Evolutionary conservation across 2,329 filamentous ascomycete genomes (phyloP), one percentile per base, ranked within the genome.

Genomic region (Boeremia lycopersici): DNA sequence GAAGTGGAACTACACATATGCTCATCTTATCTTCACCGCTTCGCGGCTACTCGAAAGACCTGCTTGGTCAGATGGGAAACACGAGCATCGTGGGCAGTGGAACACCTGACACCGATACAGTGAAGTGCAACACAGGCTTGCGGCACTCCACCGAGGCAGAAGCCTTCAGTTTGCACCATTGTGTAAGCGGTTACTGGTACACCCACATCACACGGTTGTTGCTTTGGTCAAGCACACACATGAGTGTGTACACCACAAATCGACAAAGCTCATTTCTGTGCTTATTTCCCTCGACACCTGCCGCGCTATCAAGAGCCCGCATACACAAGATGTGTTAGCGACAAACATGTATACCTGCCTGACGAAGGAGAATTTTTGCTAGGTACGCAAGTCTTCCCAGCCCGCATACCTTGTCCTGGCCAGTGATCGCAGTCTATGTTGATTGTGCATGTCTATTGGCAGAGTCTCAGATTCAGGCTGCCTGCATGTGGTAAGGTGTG

Each of bases 361-460:
- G 26, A 26, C 11, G 15, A 7, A 38, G 31, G 26, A 31, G 25
- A 42, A 36, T 26, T 25, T 35, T 33, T 29, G 34, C 28, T 29
- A 10, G 29, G 17, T 34, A 42, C 34, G 45, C 39, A 47, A 30
- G 28, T 11, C 38, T 39, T 19, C 49, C 36, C 45, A 23, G 13
- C 12, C 61, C 66, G 19, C 70, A 62, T 69, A 65, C 61, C 56
- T 65, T 43, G 63, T 60, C 59, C 54, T 59, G 60, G 56, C 58
- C 60, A 62, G 62, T 68, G 55, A 63, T 61, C 56, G 51, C 38
- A 54, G 59, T 42, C 35, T 30, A 64, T 43, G 26, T 39, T 42
- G n/a, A 13, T 45, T 56, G 49, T 23, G 26, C 25, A 23, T 50
- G 49, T 47, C 62, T 40, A 74, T 73, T 74, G 69, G 71, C 46